These are phyloP conservation scores for Pestalotiopsis sp. DNA, from an alignment of 2,329 filamentous ascomycete genomes.

Conservation along the genomic window DNA sequence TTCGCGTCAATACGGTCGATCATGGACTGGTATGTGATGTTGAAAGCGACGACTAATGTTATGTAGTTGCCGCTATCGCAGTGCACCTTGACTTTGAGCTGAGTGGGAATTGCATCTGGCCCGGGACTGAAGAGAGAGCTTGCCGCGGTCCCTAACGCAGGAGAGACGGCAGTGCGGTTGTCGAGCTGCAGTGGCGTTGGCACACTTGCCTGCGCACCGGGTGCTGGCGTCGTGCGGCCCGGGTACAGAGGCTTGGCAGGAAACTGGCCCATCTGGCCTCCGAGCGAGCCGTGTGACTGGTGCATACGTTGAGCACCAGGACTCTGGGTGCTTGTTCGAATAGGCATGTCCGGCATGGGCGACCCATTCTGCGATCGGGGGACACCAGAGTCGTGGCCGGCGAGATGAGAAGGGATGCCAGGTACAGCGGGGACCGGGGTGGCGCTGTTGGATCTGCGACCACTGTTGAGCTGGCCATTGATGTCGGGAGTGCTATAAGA, in stretches of 20 bases:
- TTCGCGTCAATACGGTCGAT: constrained; percentile 97
- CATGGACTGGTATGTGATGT: constrained; percentile 90
- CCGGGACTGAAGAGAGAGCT: constrained; percentile 47
- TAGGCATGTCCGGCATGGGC: constrained; percentile 67
- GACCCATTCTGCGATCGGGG: constrained; percentile 83
- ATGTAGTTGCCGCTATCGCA: constrained; percentile 85
- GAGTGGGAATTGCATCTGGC: constrained; percentile 58
- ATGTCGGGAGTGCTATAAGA: constrained; percentile 97
- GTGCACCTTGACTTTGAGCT: constrained; percentile 94
- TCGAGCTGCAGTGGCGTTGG: constrained; percentile 38
- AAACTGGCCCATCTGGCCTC: constrained; percentile 57
- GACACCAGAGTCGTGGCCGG: constrained; percentile 54
- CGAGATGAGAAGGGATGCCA: constrained; percentile 71
- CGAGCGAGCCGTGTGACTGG: constrained; percentile 49
- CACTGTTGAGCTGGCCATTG: constrained; percentile 65
- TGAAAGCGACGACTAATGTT: constrained; percentile 93
- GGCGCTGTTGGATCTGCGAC: constrained; percentile 57
- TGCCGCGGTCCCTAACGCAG: constrained; percentile 41
- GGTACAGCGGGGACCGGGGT: constrained; percentile 69
- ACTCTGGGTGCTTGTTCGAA: constrained; percentile 71
- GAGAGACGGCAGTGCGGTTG: constrained; percentile 48
- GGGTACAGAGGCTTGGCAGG: constrained; percentile 55
- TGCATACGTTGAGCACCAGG: constrained; percentile 64
- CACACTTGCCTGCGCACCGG: constrained; percentile 33
- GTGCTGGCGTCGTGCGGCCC: constrained; percentile 46